Conservation (phyloP, 2,329 filamentous ascomycete genomes). For the Phoma herbarum region DNA sequence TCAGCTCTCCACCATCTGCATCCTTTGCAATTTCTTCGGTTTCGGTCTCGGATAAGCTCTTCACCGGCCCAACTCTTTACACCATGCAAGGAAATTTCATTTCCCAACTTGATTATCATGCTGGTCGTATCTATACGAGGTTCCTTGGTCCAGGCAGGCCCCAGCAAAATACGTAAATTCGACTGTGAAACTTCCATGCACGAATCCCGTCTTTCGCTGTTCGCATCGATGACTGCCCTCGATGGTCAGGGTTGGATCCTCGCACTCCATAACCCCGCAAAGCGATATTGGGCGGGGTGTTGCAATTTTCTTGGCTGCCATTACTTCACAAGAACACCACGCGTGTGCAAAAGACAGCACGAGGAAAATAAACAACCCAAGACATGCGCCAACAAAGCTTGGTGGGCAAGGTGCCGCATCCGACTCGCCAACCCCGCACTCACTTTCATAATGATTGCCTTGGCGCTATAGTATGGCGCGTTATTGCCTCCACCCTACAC, state of each 20-base stretch:
- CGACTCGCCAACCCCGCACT: slow-evolving; percentile 31
- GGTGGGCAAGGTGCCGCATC: slow-evolving; percentile 3
- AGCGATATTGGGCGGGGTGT: slow-evolving; percentile 27
- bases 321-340: slow-evolving; percentile 10
- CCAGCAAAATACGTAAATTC: not conserved
- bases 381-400: slow-evolving; percentile 27
- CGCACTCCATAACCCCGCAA: slow-evolving; percentile 19
- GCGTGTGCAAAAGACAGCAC: slow-evolving; percentile 1
- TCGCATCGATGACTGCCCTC: not conserved
- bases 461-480: slow-evolving; percentile 23
- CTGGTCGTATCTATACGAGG: not conserved
- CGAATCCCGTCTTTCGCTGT: not conserved
- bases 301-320: slow-evolving; percentile 18
- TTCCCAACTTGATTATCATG: not conserved
- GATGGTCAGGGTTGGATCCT: not conserved
- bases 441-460: slow-evolving; percentile 16
- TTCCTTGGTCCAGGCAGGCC: not conserved
- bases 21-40: not conserved
- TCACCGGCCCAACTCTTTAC: not conserved
- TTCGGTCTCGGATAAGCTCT: not conserved
- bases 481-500: not conserved
- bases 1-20: not conserved
- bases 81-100: not conserved
- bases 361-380: slow-evolving; percentile 29
- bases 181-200: not conserved